phyloP scores from a whole-genome alignment of 2,329 filamentous ascomycete genomes.

The Talaromyces rugulosus region DNA sequence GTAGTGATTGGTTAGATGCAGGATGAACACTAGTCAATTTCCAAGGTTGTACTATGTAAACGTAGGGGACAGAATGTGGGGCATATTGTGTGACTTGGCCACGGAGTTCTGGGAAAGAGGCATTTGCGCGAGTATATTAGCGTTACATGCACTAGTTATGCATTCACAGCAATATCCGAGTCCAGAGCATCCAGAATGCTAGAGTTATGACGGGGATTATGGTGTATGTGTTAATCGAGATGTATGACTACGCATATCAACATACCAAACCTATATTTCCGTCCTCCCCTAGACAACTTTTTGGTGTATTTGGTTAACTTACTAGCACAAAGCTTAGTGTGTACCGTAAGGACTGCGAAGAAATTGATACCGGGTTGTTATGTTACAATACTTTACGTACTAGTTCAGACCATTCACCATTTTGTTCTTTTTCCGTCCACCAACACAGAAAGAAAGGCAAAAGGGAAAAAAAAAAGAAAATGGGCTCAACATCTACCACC shows the following conservation, averaged over 20 bases:
- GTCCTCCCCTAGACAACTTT: background rate
- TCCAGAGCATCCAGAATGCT: background rate
- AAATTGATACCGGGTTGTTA: conserved; percentile 3
- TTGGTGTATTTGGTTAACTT: conserved; percentile 2
- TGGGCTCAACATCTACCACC: conserved; percentile 5
- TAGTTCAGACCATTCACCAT: background rate
- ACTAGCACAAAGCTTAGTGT: background rate
- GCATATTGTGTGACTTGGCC: conserved; percentile 5
- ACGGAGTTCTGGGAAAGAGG: conserved; percentile 3
- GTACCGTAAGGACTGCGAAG: background rate
- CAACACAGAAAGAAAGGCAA: background rate
- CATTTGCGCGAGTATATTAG: conserved; percentile 4
- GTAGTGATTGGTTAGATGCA: background rate
- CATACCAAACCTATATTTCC: background rate
- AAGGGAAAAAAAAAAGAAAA: conserved; percentile 1
- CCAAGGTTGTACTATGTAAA: background rate
- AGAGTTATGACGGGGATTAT: conserved; percentile 1
- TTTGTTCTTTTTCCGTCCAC: conserved; percentile 1
- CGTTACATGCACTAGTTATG: conserved; percentile 8
- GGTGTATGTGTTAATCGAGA: conserved; percentile 1
- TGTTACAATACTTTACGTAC: conserved; percentile 4
- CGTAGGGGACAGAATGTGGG: background rate
- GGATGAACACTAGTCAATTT: conserved; percentile 1
- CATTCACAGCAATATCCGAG: background rate
- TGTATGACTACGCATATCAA: background rate